Evolutionary conservation across 164 flowering plant genomes (phyloP).

Genomic region (Santalum album): DNA sequence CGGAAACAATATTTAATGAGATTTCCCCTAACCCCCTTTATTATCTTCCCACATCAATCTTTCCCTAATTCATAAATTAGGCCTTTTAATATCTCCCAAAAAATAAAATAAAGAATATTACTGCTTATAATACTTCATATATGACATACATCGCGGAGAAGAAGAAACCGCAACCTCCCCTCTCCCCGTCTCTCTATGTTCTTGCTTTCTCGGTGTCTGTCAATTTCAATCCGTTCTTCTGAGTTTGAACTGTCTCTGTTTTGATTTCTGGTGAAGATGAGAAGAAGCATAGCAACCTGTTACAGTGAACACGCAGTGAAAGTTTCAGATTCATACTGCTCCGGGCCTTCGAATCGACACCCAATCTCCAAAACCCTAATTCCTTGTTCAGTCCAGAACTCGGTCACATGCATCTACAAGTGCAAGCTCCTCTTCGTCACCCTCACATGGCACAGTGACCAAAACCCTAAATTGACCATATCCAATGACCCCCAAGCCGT

Average conservation of each 20-base stretch:
- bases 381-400: not conserved
- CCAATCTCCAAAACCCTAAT: not conserved
- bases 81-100: too few species aligned
- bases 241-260: not conserved
- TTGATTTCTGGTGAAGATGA: not conserved
- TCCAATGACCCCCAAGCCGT: not conserved
- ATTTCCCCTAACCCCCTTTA: too few species aligned
- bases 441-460: not conserved
- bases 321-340: conserved; percentile 3
- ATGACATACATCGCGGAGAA: too few species aligned
- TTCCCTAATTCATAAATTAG: too few species aligned
- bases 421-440: not conserved
- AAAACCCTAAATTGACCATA: not conserved
- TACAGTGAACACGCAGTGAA: conserved; percentile 2
- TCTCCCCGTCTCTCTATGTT: too few species aligned
- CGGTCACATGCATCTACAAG: conserved; percentile 2
- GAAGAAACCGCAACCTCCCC: too few species aligned
- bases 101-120: too few species aligned
- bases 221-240: not conserved
- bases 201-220: not conserved
- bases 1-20: too few species aligned
- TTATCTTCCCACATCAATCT: too few species aligned
- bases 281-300: conserved; percentile 1
- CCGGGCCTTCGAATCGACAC: not conserved
- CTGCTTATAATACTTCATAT: too few species aligned